Percentiles rank a stretch among this genome's conserved stretches.
Evolutionary conservation across 768 basidiomycete species (phyloP).

Genomic region (Lentinus tigrinus): DNA sequence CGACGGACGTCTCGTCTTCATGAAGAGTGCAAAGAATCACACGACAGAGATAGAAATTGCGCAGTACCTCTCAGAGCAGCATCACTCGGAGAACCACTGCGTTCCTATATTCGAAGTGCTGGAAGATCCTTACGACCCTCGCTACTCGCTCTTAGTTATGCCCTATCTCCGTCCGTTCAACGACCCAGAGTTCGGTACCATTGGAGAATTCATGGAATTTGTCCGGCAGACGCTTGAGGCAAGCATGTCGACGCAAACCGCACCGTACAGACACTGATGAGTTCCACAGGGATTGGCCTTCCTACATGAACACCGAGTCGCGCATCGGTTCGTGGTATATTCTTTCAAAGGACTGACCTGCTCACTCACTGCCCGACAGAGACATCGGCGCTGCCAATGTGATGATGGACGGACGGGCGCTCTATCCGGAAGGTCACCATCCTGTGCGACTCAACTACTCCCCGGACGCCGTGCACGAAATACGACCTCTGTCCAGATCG

Average conservation of each 20-base stretch:
- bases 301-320: constrained; percentile 23
- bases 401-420: constrained; percentile 22
- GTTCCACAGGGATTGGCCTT: constrained; percentile 22
- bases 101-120: constrained; percentile 23
- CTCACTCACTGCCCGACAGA: constrained; percentile 10
- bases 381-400: constrained; percentile 19
- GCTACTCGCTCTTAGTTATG: constrained; percentile 21
- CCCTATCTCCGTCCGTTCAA: constrained; percentile 26
- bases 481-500: constrained; percentile 32
- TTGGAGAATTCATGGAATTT: constrained; percentile 23
- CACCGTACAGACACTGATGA: background rate
- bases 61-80: background rate
- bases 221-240: constrained; percentile 20
- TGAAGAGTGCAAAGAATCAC: constrained; percentile 2
- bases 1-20: constrained; percentile 9
- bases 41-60: constrained; percentile 10
- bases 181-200: constrained; percentile 23
- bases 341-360: background rate
- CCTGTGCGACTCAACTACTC: constrained; percentile 28
- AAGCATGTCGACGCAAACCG: background rate
- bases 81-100: constrained; percentile 22
- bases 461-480: constrained; percentile 31
- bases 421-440: constrained; percentile 22
- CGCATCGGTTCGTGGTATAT: constrained; percentile 19
- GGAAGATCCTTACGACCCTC: constrained; percentile 13